Conservation (phyloP, 129 eudicot species). For the Saposhnikovia divaricata region DNA sequence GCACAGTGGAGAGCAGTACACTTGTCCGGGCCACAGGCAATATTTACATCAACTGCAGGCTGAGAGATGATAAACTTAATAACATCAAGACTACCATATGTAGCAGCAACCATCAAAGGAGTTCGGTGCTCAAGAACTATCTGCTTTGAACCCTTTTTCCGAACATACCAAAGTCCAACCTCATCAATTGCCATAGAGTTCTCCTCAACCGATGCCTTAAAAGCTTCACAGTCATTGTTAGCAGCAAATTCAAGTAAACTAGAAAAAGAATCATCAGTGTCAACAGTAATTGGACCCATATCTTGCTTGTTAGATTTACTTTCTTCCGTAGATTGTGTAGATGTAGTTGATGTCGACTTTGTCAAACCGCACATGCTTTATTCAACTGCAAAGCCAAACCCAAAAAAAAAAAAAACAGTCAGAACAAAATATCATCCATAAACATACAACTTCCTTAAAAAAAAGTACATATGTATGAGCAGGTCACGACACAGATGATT, state of each 20-base stretch:
- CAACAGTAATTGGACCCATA: slow-evolving; percentile 7
- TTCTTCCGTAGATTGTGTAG: slow-evolving; percentile 13
- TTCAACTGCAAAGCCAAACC: slow-evolving; percentile 22
- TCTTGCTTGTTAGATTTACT: slow-evolving; percentile 8
- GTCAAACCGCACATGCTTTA: slow-evolving; percentile 55
- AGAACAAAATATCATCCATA: background rate
- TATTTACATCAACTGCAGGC: slow-evolving; percentile 19
- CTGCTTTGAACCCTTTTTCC: slow-evolving; percentile 18
- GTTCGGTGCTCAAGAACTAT: slow-evolving; percentile 19
- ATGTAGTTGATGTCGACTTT: slow-evolving; percentile 21
- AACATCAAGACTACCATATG: slow-evolving; percentile 23
- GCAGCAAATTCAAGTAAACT: slow-evolving; percentile 28
- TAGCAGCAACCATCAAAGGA: slow-evolving; percentile 28
- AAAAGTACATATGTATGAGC: too few relatives aligned
- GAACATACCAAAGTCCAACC: slow-evolving; percentile 19
- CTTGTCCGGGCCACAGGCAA: slow-evolving; percentile 17
- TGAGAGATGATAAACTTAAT: slow-evolving; percentile 11
- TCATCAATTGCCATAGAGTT: slow-evolving; percentile 15
- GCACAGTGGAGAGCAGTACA: slow-evolving; percentile 30
- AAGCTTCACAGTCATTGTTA: slow-evolving; percentile 20
- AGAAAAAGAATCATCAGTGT: slow-evolving; percentile 18
- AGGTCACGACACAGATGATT: background rate
- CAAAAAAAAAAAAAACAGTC: background rate
- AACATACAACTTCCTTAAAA: background rate
- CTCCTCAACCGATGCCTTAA: slow-evolving; percentile 9